A percentile compares a stretch with the other conserved stretches of the same genome.
phyloP scores from a whole-genome alignment of 192 early-diverging fungal species.

The Podila horticola region DNA sequence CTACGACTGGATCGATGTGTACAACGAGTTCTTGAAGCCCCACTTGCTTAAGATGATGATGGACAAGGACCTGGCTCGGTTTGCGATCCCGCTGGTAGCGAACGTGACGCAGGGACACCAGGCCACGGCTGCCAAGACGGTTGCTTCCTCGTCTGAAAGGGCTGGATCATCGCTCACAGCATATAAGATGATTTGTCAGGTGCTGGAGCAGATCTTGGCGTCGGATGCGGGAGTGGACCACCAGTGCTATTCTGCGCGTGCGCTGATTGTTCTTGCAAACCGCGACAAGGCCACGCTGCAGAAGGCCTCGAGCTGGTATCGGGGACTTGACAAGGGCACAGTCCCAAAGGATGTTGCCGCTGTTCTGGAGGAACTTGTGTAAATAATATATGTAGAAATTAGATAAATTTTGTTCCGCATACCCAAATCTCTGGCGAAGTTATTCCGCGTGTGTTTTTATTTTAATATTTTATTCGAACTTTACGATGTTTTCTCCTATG shows the following conservation, averaged over 20 bases:
- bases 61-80: conserved; percentile 4
- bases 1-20: conserved; percentile 34
- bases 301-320: not conserved
- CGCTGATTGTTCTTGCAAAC: not conserved
- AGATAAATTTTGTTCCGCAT: no score
- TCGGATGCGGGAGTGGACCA: not conserved
- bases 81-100: conserved; percentile 29
- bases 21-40: conserved; percentile 27
- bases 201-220: not conserved
- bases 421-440: no score
- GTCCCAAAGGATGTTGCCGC: not conserved
- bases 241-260: not conserved
- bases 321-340: not conserved
- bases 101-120: conserved; percentile 4
- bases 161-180: not conserved
- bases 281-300: not conserved
- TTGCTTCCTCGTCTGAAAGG: not conserved
- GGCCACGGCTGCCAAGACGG: not conserved
- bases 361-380: not conserved
- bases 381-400: no score
- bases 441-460: no score
- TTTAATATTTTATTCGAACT: no score
- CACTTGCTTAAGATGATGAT: conserved; percentile 20
- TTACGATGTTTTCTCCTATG: no score
- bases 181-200: not conserved